Conservation (phyloP, 1,284 basidiomycete genomes). For the Prillingera fragicola region DNA sequence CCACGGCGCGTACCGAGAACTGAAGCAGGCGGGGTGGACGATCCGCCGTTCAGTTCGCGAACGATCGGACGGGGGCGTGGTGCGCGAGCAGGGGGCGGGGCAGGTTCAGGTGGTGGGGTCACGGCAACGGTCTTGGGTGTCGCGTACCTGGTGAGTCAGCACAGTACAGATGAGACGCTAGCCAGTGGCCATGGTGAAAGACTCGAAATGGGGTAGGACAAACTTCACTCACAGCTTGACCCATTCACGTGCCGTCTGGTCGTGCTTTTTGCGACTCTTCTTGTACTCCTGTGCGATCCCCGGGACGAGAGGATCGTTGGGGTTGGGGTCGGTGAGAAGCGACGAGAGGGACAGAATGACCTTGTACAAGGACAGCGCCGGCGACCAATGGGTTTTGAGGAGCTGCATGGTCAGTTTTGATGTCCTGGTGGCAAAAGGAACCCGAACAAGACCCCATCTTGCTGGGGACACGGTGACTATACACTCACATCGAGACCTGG, state of each 20-base stretch:
- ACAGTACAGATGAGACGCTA: no score
- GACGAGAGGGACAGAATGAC: conserved; percentile 82
- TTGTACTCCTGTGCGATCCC: conserved; percentile 72
- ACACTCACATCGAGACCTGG: conserved; percentile 43
- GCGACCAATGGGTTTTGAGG: conserved; percentile 83
- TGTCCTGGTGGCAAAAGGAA: background rate
- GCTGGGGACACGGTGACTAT: no score
- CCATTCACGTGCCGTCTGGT: conserved; percentile 89
- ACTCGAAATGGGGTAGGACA: background rate
- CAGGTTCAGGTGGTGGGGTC: background rate
- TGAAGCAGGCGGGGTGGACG: conserved; percentile 1
- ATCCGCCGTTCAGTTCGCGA: conserved; percentile 13
- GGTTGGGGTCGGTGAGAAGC: conserved; percentile 82
- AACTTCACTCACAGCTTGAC: conserved; percentile 70
- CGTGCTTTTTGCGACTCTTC: conserved; percentile 81
- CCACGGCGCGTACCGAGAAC: conserved; percentile 9
- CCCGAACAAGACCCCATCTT: background rate
- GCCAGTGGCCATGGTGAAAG: no score
- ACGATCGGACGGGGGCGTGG: conserved; percentile 12
- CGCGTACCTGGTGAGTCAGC: conserved; percentile 25
- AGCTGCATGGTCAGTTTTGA: conserved; percentile 55
- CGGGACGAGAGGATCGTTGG: conserved; percentile 53
- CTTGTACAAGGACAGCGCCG: conserved; percentile 83
- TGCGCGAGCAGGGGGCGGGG: background rate
- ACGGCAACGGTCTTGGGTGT: conserved; percentile 18